Conservation (phyloP, 2,329 filamentous ascomycete species). For the Claviceps digitariae region DNA sequence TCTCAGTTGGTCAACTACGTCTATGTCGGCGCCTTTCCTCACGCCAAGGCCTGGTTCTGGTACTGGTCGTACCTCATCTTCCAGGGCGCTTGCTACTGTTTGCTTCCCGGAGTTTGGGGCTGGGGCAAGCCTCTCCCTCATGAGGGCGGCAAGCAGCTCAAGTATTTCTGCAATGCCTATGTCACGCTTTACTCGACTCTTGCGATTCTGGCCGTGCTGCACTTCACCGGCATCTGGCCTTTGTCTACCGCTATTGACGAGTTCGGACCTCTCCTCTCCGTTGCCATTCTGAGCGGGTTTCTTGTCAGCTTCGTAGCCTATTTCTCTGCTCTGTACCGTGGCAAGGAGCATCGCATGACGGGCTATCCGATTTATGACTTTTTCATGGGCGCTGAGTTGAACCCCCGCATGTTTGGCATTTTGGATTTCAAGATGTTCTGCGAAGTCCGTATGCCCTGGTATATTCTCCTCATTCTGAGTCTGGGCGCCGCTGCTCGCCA, state of each 20-base stretch:
- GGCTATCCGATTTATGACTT: conserved; percentile 72
- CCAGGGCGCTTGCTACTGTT: conserved; percentile 69
- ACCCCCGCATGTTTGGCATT: conserved; percentile 73
- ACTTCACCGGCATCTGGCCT: conserved; percentile 74
- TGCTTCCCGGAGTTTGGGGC: conserved; percentile 74
- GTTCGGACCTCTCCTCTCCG: conserved; percentile 84
- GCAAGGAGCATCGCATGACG: conserved; percentile 84
- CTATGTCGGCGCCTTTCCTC: conserved; percentile 76
- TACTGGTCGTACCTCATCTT: conserved; percentile 92
- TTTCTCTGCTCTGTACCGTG: conserved; percentile 66
- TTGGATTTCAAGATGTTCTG: conserved; percentile 94
- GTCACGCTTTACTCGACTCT: conserved; percentile 82
- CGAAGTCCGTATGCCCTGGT: conserved; percentile 87
- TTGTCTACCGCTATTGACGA: conserved; percentile 89
- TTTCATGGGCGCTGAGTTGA: conserved; percentile 81
- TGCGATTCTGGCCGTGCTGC: conserved; percentile 52
- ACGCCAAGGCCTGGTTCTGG: conserved; percentile 70
- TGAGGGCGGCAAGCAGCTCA: conserved; percentile 69
- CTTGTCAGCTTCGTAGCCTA: conserved; percentile 75
- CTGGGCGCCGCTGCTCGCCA: conserved; percentile 68
- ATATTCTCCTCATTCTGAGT: conserved; percentile 68
- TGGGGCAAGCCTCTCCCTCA: conserved; percentile 82
- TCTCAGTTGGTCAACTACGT: conserved; percentile 57
- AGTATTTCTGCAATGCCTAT: conserved; percentile 89
- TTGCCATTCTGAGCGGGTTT: conserved; percentile 85